Evolutionary conservation across 768 basidiomycete species (phyloP).

Genomic region (Fistulinella prunicolor): DNA sequence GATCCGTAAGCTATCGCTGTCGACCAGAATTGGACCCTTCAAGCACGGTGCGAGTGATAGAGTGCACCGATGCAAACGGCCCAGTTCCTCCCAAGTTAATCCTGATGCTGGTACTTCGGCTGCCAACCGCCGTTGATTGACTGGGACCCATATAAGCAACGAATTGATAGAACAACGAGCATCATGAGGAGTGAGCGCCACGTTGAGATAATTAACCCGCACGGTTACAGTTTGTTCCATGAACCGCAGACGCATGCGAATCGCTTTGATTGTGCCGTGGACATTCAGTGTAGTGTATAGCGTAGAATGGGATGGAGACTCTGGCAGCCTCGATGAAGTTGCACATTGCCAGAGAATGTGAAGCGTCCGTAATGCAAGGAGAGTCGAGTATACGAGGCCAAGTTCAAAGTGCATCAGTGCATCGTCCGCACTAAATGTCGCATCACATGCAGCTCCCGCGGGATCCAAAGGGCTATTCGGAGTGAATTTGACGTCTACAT

Average conservation of each 20-base stretch:
- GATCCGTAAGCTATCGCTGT: constrained; percentile 65
- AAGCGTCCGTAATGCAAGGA: constrained; percentile 60
- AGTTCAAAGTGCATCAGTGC: constrained; percentile 54
- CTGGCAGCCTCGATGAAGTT: constrained; percentile 14
- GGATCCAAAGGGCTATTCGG: constrained; percentile 2
- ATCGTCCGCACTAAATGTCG: constrained; percentile 50
- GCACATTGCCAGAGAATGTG: constrained; percentile 35
- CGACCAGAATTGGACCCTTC: constrained; percentile 44
- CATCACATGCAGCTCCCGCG: constrained; percentile 33
- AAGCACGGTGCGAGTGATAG: constrained; percentile 33
- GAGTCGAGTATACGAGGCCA: constrained; percentile 63
- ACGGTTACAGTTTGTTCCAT: constrained; percentile 47
- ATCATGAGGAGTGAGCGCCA: constrained; percentile 15
- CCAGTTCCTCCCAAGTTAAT: constrained; percentile 73
- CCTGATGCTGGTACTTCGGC: constrained; percentile 27
- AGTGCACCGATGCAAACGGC: constrained; percentile 54
- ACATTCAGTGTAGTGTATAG: constrained; percentile 22
- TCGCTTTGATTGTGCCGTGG: constrained; percentile 36
- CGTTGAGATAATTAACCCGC: constrained; percentile 30
- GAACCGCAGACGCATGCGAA: constrained; percentile 49
- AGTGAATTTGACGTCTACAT: constrained; percentile 28
- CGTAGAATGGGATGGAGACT: constrained; percentile 17
- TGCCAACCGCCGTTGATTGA: constrained; percentile 35
- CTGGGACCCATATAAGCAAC: constrained; percentile 56
- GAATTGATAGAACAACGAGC: constrained; percentile 39